phyloP scores from a whole-genome alignment of 768 basidiomycete species.

The Crepidotus variabilis region DNA sequence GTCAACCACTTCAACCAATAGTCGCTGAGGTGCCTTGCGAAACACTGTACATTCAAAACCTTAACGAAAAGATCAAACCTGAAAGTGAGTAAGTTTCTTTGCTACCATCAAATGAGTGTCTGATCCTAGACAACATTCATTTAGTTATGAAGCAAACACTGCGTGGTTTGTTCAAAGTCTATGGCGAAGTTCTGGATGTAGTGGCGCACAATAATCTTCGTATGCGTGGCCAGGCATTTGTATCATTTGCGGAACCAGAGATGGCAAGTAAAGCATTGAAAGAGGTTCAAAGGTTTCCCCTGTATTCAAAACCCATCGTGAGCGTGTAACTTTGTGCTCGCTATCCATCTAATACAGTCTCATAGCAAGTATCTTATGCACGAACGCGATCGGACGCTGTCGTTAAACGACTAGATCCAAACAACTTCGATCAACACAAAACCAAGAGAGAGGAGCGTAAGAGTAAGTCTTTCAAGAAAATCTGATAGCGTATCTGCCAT shows the following conservation, averaged over 20 bases:
- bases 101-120: neutral
- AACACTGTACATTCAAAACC: slow-evolving; percentile 93
- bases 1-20: no score
- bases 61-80: slow-evolving; percentile 92
- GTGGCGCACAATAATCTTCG: slow-evolving; percentile 91
- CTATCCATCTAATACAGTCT: neutral
- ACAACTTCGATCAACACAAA: slow-evolving; percentile 74
- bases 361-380: slow-evolving; percentile 93
- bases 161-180: slow-evolving; percentile 85
- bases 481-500: neutral
- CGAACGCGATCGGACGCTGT: slow-evolving; percentile 86
- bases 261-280: slow-evolving; percentile 84
- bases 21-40: no score
- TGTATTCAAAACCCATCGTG: slow-evolving; percentile 98
- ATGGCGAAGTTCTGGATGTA: slow-evolving; percentile 92
- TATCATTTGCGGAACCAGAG: slow-evolving; percentile 83
- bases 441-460: slow-evolving; percentile 73
- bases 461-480: slow-evolving; percentile 53
- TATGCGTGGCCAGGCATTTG: slow-evolving; percentile 98
- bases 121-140: slow-evolving; percentile 5
- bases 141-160: slow-evolving; percentile 87
- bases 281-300: slow-evolving; percentile 90
- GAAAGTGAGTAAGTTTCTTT: slow-evolving; percentile 42
- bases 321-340: slow-evolving; percentile 17
- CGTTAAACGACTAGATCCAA: slow-evolving; percentile 68